Base-by-base conservation (phyloP, 176 grass and related monocot species). In the Alopecurus myosuroides region DNA sequence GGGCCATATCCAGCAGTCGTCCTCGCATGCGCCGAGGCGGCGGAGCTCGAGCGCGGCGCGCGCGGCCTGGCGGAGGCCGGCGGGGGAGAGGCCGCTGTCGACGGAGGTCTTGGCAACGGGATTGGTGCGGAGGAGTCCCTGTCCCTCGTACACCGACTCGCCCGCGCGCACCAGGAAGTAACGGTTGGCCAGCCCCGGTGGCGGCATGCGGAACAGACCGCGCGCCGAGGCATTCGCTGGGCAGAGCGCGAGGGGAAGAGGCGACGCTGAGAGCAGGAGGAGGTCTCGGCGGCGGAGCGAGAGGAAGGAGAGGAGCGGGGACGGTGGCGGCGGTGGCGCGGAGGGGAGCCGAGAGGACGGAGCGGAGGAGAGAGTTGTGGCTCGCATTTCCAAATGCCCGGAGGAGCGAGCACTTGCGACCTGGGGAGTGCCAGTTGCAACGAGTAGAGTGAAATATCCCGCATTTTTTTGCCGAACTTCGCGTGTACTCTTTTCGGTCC, bases 151-250 rank as follows among this genome's bases (percentile, higher is more conserved):
- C 79, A 85, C 86, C 35, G 93, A 98, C 80, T 98, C 93, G 10
- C 93, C 95, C 7, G 95, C 87, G 57, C 95, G 93, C 62, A 98
- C 93, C 50, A 98, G 91, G 87, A 90, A 98, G 82, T 98, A 98
- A 65, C 93, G 95, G 82, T 95, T 95, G 60, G 61, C 89, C 40
- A 98, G 85, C 60, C 87, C 82, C 42, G 81, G 84, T 52, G 95
- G 91, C 19, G 95, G 95, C 93, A 98, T 98, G 83, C 87, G 88
- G 85, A 98, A 95, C 79, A 98, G 93, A 72, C 95, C 95, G 39
- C 95, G 91, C 25, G 93, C 90, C 71, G 77, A 48, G 28, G 91
- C 72, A 26, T 87, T 20, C 35, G 87, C 82, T 5, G 82, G 60
- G 55, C 75, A 51, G 34, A 81, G 72, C 30, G 78, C 36, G 33